Evolutionary conservation across 2,329 filamentous ascomycete species (phyloP), one percentile per base, ranked within the genome.

Genomic region (Metarhizium brunneum): DNA sequence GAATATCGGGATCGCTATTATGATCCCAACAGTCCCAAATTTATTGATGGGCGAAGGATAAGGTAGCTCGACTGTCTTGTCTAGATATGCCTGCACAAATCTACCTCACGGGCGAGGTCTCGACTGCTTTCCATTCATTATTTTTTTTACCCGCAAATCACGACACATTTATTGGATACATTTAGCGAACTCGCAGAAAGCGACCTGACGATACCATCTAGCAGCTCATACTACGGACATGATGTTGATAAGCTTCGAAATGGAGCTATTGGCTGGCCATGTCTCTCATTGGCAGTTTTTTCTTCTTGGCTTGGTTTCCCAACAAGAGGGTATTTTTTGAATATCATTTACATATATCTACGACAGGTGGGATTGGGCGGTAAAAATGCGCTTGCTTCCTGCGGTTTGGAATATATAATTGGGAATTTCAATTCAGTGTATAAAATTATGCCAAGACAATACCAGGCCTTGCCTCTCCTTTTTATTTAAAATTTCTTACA

Each of bases 1-100:
- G 71, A 76, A 18, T 66, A 69, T 6, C 68, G 66, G 0, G 76
- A 78, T 56, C 69, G 69, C 2, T 83, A 83, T 58, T 79, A 79
- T 55, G 75, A 81, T 20, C 65, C 65, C 4, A 71, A 72, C 54
- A 80, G 75, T 54, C 78, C 78, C 6, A 76, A 76, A 57, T 84
- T 79, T 59, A 62, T 84, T 45, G 81, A 84, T 58, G 81, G 81
- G 30, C 80, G 72, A 64, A 73, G 80, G 47, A 68, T 81, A 35
- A 63, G 70, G 32, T 61, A 29, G 42, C 6, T 20, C 8, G 40
- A 16, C 14, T 45, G 6, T 45, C 6, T 11, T 18, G 1, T 45
- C n/a, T 8, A 16, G 6, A 45, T 45, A 11, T 18, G 42, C 18
- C 45, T 54, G 4, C 2, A 35, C 25, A 48, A 4, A 30, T 16